Conservation (phyloP, 306 rosid species). For the Crotalaria pallida region DNA sequence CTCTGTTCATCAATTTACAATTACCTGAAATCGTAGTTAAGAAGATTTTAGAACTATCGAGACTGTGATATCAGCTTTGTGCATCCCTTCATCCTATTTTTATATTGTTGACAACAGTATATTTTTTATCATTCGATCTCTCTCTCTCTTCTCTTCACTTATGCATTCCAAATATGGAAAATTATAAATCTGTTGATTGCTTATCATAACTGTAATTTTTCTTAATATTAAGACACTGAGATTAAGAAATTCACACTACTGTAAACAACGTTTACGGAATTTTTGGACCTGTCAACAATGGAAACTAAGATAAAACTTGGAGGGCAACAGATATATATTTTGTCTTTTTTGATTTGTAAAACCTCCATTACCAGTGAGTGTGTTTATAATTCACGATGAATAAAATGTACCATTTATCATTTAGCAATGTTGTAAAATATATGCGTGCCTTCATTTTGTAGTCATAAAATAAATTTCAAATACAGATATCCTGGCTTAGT, state of each 20-base stretch:
- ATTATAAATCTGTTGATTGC: conserved; percentile 14
- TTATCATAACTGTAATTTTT: background rate
- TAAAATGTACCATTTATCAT: background rate
- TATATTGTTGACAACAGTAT: background rate
- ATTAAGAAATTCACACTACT: background rate
- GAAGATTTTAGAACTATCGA: background rate
- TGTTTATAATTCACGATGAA: background rate
- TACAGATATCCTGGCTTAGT: background rate
- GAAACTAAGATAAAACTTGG: conserved; percentile 2
- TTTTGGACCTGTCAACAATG: background rate
- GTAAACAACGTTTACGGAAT: background rate
- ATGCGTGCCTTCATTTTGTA: background rate
- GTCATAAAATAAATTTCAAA: background rate
- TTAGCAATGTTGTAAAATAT: background rate
- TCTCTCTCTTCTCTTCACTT: background rate
- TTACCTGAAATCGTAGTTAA: background rate
- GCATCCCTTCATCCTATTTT: background rate
- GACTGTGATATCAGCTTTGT: background rate
- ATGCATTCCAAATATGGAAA: background rate
- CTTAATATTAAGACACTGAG: background rate
- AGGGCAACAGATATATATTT: background rate
- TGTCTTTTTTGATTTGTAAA: background rate
- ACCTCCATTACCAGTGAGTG: background rate
- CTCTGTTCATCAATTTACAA: background rate
- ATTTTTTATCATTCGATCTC: background rate